Percentiles rank a stretch among this genome's conserved stretches.
Conservation (phyloP, 179 eudicot species). For the Carnegiea gigantea region DNA sequence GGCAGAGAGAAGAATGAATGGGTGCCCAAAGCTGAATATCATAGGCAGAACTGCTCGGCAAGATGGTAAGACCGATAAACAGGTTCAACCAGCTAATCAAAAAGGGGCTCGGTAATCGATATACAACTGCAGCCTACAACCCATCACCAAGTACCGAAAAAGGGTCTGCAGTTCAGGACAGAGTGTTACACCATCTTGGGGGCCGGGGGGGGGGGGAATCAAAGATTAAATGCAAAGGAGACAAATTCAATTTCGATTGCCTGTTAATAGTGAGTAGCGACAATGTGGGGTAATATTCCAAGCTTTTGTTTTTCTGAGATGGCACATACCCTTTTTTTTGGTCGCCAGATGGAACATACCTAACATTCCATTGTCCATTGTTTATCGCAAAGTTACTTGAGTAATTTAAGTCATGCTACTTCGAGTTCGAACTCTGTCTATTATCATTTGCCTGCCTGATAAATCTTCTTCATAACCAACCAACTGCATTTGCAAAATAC, state of each 20-base stretch:
- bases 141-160: neutral
- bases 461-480: constrained; percentile 95
- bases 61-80: neutral
- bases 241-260: neutral
- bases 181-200: too few relatives aligned
- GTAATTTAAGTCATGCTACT: constrained; percentile 43
- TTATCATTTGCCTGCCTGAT: constrained; percentile 86
- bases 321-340: neutral
- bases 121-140: neutral
- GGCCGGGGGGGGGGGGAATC: too few relatives aligned
- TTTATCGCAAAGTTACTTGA: neutral
- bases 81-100: neutral
- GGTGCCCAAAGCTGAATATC: neutral
- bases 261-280: too few relatives aligned
- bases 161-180: neutral
- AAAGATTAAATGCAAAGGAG: too few relatives aligned
- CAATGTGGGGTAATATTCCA: neutral
- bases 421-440: constrained; percentile 75
- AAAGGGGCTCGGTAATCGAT: neutral
- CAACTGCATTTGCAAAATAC: constrained; percentile 45
- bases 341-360: neutral
- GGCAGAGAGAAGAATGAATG: neutral
- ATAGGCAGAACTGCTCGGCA: neutral
- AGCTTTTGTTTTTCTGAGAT: constrained; percentile 1
- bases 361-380: neutral